phyloP scores from a whole-genome alignment of 306 rosid species.

The Begonia loranthoides region DNA sequence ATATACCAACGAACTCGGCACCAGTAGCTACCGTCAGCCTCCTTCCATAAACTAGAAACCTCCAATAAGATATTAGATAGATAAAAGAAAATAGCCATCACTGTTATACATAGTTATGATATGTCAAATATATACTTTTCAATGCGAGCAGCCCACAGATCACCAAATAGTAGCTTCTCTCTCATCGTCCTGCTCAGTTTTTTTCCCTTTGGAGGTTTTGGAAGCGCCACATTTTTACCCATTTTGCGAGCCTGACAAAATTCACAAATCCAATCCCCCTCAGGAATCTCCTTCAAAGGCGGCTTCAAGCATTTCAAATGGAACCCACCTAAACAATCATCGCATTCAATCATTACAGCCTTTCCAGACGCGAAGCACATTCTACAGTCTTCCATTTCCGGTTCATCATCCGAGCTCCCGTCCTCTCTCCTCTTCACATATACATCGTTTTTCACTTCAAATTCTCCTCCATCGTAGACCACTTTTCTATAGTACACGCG shows the following conservation, averaged over 20 bases:
- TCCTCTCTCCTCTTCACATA: constrained; percentile 78
- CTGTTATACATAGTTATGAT: not conserved
- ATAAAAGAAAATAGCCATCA: constrained; percentile 2
- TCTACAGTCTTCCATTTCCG: constrained; percentile 62
- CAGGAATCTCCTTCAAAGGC: constrained; percentile 65
- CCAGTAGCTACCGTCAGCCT: constrained; percentile 54
- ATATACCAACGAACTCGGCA: constrained; percentile 69
- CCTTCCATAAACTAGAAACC: constrained; percentile 64
- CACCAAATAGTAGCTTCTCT: constrained; percentile 75
- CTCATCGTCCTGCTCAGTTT: constrained; percentile 52
- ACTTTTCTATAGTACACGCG: constrained; percentile 55
- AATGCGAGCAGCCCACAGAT: constrained; percentile 76
- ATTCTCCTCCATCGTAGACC: constrained; percentile 72
- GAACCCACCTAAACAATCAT: constrained; percentile 76
- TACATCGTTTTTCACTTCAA: constrained; percentile 61
- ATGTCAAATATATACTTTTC: constrained; percentile 23
- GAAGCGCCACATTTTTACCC: constrained; percentile 43
- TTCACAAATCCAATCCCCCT: constrained; percentile 75
- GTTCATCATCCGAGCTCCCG: constrained; percentile 46
- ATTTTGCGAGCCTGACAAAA: constrained; percentile 57
- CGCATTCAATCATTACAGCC: constrained; percentile 77
- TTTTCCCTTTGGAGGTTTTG: constrained; percentile 54
- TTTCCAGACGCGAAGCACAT: constrained; percentile 48
- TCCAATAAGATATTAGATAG: constrained; percentile 7
- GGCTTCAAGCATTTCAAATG: constrained; percentile 84